These are phyloP conservation scores for Paspalum notatum DNA, from an alignment of 176 grass and related monocot genomes.

Conservation along the genomic window DNA sequence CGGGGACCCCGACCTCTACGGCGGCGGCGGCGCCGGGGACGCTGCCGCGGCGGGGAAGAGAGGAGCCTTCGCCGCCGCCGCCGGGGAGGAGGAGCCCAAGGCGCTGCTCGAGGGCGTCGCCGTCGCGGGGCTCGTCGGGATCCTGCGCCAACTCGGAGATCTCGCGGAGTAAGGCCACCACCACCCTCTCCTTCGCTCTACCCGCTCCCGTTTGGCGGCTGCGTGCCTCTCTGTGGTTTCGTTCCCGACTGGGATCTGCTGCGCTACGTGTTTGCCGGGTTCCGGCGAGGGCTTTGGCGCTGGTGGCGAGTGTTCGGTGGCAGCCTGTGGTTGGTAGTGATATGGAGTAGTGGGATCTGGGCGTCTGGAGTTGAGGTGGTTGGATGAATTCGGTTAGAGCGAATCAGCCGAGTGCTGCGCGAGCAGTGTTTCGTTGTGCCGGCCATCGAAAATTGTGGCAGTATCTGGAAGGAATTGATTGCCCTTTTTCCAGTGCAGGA, in stretches of 20 bases:
- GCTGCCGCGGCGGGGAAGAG: not conserved
- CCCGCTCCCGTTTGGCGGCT: not conserved
- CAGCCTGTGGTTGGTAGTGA: not conserved
- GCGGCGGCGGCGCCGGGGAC: slow-evolving; percentile 17
- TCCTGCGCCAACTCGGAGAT: slow-evolving; percentile 98
- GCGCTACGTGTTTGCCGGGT: not conserved
- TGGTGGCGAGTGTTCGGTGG: not conserved
- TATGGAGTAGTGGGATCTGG: slow-evolving; percentile 31
- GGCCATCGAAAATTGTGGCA: not conserved
- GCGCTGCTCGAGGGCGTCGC: slow-evolving; percentile 89
- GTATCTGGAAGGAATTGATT: not conserved
- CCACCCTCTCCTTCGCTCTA: too few relatives aligned
- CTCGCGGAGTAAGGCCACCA: slow-evolving; percentile 75
- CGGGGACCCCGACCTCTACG: slow-evolving; percentile 76
- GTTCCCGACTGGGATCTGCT: slow-evolving; percentile 27
- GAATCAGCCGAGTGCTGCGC: not conserved
- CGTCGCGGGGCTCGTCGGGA: slow-evolving; percentile 94
- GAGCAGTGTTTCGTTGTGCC: not conserved
- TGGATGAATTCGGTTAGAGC: not conserved
- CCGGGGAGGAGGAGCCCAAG: slow-evolving; percentile 76
- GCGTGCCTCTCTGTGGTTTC: not conserved
- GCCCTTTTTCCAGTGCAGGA: not conserved
- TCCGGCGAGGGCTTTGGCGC: slow-evolving; percentile 1
- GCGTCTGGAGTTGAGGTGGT: slow-evolving; percentile 17
- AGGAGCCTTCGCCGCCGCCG: not conserved